These are phyloP conservation scores for Hymenoscyphus fraxineus DNA, from an alignment of 2,329 filamentous ascomycete species.

Conservation along the genomic window DNA sequence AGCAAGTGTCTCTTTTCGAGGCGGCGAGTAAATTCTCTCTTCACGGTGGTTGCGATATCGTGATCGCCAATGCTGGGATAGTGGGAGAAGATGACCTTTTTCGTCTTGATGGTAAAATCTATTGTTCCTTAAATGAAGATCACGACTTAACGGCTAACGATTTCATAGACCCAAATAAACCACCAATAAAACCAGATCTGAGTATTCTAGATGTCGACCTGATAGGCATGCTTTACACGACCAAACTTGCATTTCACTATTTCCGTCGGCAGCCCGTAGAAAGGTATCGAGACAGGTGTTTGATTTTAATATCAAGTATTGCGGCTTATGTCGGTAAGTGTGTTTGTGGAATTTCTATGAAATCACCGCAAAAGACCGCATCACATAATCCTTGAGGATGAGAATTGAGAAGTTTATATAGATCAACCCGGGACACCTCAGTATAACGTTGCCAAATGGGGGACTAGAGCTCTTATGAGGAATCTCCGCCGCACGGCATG, in stretches of 20 bases:
- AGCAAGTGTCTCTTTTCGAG: conserved; percentile 42
- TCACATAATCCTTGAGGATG: neutral
- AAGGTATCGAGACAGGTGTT: conserved; percentile 42
- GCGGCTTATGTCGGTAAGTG: conserved; percentile 41
- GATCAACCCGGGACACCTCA: conserved; percentile 41
- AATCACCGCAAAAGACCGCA: too few species aligned
- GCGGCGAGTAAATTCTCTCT: conserved; percentile 38
- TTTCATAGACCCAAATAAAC: neutral
- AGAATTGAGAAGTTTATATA: neutral
- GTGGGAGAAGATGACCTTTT: conserved; percentile 39
- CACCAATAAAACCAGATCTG: conserved; percentile 39
- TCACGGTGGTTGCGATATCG: conserved; percentile 41
- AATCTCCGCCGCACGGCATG: conserved; percentile 38
- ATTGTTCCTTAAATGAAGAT: neutral
- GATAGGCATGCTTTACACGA: conserved; percentile 42
- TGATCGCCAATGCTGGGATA: conserved; percentile 48
- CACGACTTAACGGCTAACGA: neutral
- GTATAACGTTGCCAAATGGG: conserved; percentile 45
- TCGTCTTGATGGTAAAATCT: conserved; percentile 36
- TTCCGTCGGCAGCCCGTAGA: conserved; percentile 41
- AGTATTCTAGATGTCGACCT: conserved; percentile 42
- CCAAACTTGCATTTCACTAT: conserved; percentile 45
- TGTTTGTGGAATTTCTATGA: too few species aligned
- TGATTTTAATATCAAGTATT: conserved; percentile 48
- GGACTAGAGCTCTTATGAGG: conserved; percentile 42